Evolutionary conservation across 257 asterid species (phyloP).

Genomic region (Haberlea rhodopensis): DNA sequence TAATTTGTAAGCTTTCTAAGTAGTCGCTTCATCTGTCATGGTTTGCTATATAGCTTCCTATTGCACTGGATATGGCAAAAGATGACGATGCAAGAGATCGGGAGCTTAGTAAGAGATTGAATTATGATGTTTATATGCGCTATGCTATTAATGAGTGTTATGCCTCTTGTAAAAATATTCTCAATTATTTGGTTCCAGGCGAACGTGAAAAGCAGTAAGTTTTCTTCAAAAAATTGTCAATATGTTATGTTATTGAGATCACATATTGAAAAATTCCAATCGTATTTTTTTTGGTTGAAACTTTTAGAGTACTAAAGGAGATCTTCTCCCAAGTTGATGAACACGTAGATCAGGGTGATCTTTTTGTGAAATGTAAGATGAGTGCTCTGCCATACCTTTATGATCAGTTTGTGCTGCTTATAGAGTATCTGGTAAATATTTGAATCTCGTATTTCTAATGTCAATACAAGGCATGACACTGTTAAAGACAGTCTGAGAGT

Average conservation of each 20-base stretch:
- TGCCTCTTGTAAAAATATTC: constrained; percentile 77
- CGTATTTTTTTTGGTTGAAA: constrained; percentile 23
- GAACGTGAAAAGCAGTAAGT: constrained; percentile 80
- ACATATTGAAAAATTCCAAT: constrained; percentile 10
- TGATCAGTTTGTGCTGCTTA: constrained; percentile 78
- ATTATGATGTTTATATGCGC: constrained; percentile 65
- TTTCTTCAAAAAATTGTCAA: constrained; percentile 20
- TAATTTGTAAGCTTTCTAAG: constrained; percentile 13
- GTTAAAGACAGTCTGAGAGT: constrained; percentile 16
- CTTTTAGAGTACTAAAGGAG: constrained; percentile 63
- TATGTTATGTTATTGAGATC: constrained; percentile 9
- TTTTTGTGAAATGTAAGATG: constrained; percentile 57
- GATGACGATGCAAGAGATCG: constrained; percentile 83
- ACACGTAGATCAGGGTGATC: constrained; percentile 60
- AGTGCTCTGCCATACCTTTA: constrained; percentile 77
- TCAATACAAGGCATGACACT: constrained; percentile 8
- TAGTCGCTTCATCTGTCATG: constrained; percentile 4
- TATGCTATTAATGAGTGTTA: constrained; percentile 95
- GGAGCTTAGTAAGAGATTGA: constrained; percentile 87
- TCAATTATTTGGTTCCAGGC: constrained; percentile 71
- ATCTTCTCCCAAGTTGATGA: constrained; percentile 71
- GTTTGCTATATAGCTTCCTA: constrained; percentile 66
- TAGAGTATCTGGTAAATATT: constrained; percentile 67
- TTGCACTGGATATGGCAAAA: constrained; percentile 97
- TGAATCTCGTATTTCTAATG: background rate